phyloP scores from a whole-genome alignment of 1,284 basidiomycete species.

The Ustilago bromivora region DNA sequence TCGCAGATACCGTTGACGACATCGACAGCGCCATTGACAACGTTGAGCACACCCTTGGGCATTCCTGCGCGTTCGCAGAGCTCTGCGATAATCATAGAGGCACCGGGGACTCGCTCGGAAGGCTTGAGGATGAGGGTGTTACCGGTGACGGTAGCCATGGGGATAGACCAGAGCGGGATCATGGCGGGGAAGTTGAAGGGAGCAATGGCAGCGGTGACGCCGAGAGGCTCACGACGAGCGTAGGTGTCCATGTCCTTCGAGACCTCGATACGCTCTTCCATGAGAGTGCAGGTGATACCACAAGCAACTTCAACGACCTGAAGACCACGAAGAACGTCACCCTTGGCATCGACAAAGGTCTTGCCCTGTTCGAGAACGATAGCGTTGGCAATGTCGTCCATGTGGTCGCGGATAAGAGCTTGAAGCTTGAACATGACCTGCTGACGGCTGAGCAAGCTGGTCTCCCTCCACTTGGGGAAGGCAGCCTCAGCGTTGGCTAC shows the following conservation, averaged over 20 bases:
- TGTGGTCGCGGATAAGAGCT: constrained; percentile 70
- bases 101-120: constrained; percentile 94
- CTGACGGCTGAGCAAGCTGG: constrained; percentile 87
- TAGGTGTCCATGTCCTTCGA: constrained; percentile 97
- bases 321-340: constrained; percentile 90
- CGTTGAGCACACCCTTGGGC: constrained; percentile 70
- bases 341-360: constrained; percentile 82
- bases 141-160: constrained; percentile 81
- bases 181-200: constrained; percentile 75
- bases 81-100: constrained; percentile 96
- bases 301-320: constrained; percentile 93
- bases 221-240: constrained; percentile 79
- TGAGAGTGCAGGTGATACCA: constrained; percentile 82
- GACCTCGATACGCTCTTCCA: constrained; percentile 93
- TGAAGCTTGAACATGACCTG: constrained; percentile 80
- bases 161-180: constrained; percentile 87
- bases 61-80: constrained; percentile 83
- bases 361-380: constrained; percentile 69
- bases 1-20: constrained; percentile 96
- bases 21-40: constrained; percentile 86
- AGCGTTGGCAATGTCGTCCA: constrained; percentile 70
- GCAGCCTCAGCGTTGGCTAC: constrained; percentile 87
- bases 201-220: constrained; percentile 61
- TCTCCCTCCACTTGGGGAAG: constrained; percentile 88
- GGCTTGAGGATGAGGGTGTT: constrained; percentile 96